Base-by-base conservation (phyloP, 2,329 filamentous ascomycete species). In the Colletotrichum sp. region DNA sequence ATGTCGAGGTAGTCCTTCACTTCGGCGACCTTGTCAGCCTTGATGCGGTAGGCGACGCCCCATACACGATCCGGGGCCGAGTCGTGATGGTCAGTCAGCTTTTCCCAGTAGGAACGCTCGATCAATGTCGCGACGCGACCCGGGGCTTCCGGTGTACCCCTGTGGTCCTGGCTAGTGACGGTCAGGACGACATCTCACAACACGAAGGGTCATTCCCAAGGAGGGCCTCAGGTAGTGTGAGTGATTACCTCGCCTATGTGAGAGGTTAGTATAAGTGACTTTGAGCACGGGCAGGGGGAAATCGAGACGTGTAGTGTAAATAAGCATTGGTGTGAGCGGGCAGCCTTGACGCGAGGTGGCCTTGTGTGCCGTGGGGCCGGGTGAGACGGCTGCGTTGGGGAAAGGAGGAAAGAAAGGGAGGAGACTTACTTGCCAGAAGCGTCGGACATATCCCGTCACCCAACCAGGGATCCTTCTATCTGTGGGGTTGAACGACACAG, bases 121-220 rank as follows among this genome's bases (percentile, higher is more conserved):
- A 99, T 98, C 24, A 99, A 91, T 3, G 97, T 99, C 55, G 96
- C 96, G 71, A 99, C 97, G 73, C 97, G 93, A 2, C 97, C 97
- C 1, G 97, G 97, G 2, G 93, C 92, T 80, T 94, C 91, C 68
- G 95, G 95, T 0, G 97, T 99, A 72, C 97, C 97, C 79, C 97
- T 93, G 84, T 99, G 97, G 86, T 99, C 97, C 85, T 98, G 92
- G 84, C 96, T 99, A 81, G n/a, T 21, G 57, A 68, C 28, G 36
- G 71, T 78, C 57, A 78, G 66, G 52, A 21, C 26, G 39, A 57
- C n/a, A 52, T 52, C 43, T 52, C 43, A 52, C n/a, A 13, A 52
- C 10, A 52, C n/a, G 43, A 21, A 12, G n/a, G 9, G 43, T 52
- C 10, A 52, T 52, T 52, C n/a, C 43, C n/a, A 28, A 43, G 36